Conservation (phyloP, 2,329 filamentous ascomycete genomes). For the Xylogone sp. region DNA sequence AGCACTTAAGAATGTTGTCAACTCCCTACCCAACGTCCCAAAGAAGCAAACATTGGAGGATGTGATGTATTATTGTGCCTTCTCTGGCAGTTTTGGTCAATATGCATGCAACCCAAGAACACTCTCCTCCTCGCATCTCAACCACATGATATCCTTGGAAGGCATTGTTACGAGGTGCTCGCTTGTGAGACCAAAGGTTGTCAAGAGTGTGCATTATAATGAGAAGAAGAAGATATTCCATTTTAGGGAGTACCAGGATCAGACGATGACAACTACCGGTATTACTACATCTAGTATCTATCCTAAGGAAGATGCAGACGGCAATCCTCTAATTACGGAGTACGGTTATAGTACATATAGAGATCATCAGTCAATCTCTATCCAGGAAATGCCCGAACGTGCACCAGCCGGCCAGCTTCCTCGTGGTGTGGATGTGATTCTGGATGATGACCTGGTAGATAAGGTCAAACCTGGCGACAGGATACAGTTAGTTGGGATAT, state of each 20-base stretch:
- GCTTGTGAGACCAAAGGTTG: constrained; percentile 91
- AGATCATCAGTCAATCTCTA: constrained; percentile 96
- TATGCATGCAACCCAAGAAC: constrained; percentile 94
- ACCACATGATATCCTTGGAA: constrained; percentile 95
- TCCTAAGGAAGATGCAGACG: constrained; percentile 87
- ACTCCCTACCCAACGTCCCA: constrained; percentile 71
- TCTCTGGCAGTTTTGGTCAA: constrained; percentile 91
- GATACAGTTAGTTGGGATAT: constrained; percentile 95
- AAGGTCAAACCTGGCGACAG: constrained; percentile 92
- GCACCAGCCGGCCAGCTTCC: constrained; percentile 94
- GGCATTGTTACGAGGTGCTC: constrained; percentile 97
- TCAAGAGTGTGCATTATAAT: constrained; percentile 96
- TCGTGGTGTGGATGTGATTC: constrained; percentile 89
- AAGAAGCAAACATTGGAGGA: constrained; percentile 75
- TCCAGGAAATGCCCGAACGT: constrained; percentile 98
- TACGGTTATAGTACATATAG: constrained; percentile 95
- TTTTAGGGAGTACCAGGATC: constrained; percentile 87
- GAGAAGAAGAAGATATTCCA: constrained; percentile 83
- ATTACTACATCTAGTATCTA: constrained; percentile 89
- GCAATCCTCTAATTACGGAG: constrained; percentile 88
- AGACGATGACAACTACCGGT: constrained; percentile 90
- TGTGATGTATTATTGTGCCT: constrained; percentile 93
- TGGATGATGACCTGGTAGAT: constrained; percentile 96
- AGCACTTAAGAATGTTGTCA: constrained; percentile 84
- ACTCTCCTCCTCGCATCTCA: constrained; percentile 81